Percentiles rank a stretch among this genome's conserved stretches.
Evolutionary conservation across 116 monocot species (phyloP).

Genomic region (Dioscorea cayenensis): DNA sequence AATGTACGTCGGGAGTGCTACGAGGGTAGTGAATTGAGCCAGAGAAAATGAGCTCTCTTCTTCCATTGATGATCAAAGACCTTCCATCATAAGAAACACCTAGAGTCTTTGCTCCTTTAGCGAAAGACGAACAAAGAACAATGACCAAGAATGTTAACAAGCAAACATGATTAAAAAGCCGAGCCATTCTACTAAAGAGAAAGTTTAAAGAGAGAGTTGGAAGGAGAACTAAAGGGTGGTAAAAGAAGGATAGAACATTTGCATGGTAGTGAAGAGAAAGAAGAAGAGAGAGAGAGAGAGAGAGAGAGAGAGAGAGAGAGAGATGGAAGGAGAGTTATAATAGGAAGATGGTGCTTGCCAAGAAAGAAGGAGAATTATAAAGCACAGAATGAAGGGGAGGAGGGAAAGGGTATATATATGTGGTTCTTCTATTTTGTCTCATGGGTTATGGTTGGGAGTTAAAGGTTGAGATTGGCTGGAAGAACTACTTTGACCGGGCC

Average conservation of each 20-base stretch:
- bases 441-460: neutral
- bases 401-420: neutral
- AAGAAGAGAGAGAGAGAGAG: neutral
- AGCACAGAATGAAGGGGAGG: neutral
- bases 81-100: constrained; percentile 30
- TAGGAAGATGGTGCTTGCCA: too few relatives aligned
- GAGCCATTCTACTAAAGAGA: neutral
- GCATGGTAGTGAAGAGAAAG: neutral
- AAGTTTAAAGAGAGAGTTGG: neutral
- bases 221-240: neutral
- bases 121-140: neutral
- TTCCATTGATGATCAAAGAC: constrained; percentile 51
- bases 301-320: too few relatives aligned
- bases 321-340: too few relatives aligned
- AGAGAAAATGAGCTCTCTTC: constrained; percentile 49
- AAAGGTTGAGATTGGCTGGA: neutral
- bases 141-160: neutral
- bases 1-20: constrained; percentile 19
- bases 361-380: neutral
- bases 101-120: neutral
- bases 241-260: neutral
- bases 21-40: constrained; percentile 71
- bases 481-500: neutral
- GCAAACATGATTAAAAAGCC: neutral
- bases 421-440: neutral